Evolutionary conservation across 306 rosid species (phyloP).

Genomic region (Quercus parvula): DNA sequence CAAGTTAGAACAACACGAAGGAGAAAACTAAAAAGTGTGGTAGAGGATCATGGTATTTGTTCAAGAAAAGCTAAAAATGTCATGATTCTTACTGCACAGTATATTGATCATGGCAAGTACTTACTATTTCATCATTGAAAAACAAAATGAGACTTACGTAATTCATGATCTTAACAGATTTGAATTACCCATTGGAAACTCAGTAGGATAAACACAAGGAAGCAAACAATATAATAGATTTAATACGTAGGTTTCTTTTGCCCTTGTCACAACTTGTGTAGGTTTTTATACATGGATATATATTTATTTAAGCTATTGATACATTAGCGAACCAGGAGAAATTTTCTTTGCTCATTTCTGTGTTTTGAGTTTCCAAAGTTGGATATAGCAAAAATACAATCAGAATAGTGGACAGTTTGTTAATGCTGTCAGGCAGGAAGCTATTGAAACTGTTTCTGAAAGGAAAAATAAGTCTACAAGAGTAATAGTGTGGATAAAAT

Average conservation of each 20-base stretch:
- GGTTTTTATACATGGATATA: neutral
- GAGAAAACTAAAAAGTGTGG: no score
- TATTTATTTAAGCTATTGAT: neutral
- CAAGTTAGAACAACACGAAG: no score
- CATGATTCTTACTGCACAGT: no score
- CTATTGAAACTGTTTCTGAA: neutral
- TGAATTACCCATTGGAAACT: neutral
- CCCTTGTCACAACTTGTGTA: neutral
- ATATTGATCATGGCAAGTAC: neutral
- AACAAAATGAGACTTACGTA: neutral
- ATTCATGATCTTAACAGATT: neutral
- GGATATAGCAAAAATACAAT: neutral
- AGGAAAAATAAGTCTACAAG: neutral
- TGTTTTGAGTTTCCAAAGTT: neutral
- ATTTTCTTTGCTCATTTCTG: neutral
- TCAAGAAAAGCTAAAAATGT: no score
- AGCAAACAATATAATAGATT: neutral
- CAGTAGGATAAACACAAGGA: neutral
- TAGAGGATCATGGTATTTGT: no score
- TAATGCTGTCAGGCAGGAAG: neutral
- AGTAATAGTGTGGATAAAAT: no score
- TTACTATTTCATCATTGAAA: neutral
- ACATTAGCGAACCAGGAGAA: neutral
- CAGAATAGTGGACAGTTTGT: neutral
- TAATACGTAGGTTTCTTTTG: neutral